A percentile compares a stretch with the other conserved stretches of the same genome.
Evolutionary conservation across 768 basidiomycete species (phyloP).

Genomic region (Lactarius evosmus): DNA sequence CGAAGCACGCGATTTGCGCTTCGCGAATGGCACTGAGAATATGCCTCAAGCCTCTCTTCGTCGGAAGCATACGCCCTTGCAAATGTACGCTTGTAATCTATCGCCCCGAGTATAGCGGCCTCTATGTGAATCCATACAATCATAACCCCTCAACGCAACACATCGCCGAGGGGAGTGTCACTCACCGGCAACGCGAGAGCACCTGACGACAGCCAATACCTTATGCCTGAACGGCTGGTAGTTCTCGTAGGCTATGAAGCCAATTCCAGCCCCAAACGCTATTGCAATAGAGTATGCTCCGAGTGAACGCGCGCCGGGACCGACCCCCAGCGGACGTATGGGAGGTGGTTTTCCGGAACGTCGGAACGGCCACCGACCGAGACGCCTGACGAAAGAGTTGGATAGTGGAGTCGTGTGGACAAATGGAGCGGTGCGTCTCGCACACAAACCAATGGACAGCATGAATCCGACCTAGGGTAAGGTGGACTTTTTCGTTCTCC

Average conservation of each 20-base stretch:
- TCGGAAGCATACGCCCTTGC: conserved; percentile 48
- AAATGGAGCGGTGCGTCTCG: conserved; percentile 3
- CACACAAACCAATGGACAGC: conserved; percentile 17
- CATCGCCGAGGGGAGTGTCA: conserved; percentile 27
- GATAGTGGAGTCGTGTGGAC: neutral
- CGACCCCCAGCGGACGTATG: neutral
- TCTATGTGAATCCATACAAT: conserved; percentile 40
- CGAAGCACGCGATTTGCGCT: conserved; percentile 76
- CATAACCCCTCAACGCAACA: neutral
- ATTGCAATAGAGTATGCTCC: conserved; percentile 27
- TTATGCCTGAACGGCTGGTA: conserved; percentile 73
- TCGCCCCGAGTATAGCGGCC: conserved; percentile 58
- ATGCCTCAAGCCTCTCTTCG: conserved; percentile 49
- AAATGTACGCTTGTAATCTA: conserved; percentile 74
- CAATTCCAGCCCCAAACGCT: conserved; percentile 35
- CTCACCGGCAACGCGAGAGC: conserved; percentile 71
- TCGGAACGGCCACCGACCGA: conserved; percentile 10
- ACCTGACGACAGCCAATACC: conserved; percentile 69
- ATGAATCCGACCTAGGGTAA: conserved; percentile 14
- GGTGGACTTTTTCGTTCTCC: neutral
- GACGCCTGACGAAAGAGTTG: neutral
- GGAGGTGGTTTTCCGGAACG: neutral
- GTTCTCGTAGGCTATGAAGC: conserved; percentile 57
- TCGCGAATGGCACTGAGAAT: conserved; percentile 77
- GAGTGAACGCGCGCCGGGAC: conserved; percentile 13